Percentiles rank a stretch among this genome's conserved stretches.
phyloP scores from a whole-genome alignment of 169 alveolate species.

The Plasmodium coatneyi region DNA sequence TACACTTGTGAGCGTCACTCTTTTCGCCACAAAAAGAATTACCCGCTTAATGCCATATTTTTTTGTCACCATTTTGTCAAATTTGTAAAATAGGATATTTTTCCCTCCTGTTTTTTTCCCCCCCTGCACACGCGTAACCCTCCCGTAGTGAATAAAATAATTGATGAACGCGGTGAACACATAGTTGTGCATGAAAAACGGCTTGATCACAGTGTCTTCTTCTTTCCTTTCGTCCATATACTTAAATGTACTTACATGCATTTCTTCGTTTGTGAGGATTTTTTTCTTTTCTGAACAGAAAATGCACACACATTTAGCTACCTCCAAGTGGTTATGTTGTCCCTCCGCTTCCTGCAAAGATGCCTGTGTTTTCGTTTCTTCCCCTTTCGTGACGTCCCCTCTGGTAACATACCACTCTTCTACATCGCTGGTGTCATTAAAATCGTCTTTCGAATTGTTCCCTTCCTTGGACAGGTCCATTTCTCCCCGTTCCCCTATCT shows the following conservation, averaged over 20 bases:
- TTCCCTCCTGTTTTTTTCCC: neutral
- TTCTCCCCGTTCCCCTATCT: neutral
- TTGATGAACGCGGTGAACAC: conserved; percentile 35
- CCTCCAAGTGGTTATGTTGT: neutral
- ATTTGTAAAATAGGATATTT: conserved; percentile 19
- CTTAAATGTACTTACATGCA: conserved; percentile 19
- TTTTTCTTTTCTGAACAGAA: conserved; percentile 15
- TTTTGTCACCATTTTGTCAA: neutral
- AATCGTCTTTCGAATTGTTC: neutral
- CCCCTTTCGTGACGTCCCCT: neutral
- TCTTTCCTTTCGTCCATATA: conserved; percentile 50
- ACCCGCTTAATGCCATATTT: conserved; percentile 13
- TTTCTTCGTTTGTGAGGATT: conserved; percentile 18
- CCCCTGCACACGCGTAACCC: neutral
- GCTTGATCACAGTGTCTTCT: conserved; percentile 25
- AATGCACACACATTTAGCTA: conserved; percentile 19
- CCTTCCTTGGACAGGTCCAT: too few species aligned
- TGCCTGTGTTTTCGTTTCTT: neutral
- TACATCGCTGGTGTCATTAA: conserved; percentile 12
- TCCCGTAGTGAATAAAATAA: conserved; percentile 29
- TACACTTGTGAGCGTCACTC: conserved; percentile 17
- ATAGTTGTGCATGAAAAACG: conserved; percentile 41
- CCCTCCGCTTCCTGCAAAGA: neutral
- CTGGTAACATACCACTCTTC: neutral
- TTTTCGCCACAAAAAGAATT: conserved; percentile 8